Evolutionary conservation across 768 basidiomycete genomes (phyloP).

Genomic region (Termitomyces sp.): DNA sequence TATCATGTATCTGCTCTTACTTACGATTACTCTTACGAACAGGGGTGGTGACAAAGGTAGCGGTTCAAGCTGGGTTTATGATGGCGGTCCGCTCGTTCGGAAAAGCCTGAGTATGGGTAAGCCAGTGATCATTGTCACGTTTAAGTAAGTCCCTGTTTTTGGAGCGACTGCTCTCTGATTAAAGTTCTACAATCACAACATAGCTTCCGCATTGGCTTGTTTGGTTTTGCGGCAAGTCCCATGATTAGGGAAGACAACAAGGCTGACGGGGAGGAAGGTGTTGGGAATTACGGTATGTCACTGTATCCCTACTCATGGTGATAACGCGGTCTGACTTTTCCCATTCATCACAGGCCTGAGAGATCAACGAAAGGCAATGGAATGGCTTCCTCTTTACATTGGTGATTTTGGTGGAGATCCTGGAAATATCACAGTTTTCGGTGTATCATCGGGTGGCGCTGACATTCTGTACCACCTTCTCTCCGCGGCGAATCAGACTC

Average conservation of each 20-base stretch:
- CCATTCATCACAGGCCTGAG: conserved; percentile 42
- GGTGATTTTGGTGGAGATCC: conserved; percentile 67
- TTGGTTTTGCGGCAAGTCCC: conserved; percentile 71
- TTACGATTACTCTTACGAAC: conserved; percentile 6
- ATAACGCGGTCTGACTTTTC: conserved; percentile 5
- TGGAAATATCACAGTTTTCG: conserved; percentile 49
- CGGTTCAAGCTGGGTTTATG: conserved; percentile 76
- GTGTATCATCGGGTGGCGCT: conserved; percentile 48
- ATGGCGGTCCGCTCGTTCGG: conserved; percentile 67
- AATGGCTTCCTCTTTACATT: conserved; percentile 62
- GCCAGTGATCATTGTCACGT: conserved; percentile 67
- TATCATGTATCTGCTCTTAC: background rate
- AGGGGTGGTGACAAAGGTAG: conserved; percentile 73
- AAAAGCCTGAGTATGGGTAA: conserved; percentile 59
- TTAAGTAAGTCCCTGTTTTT: conserved; percentile 54
- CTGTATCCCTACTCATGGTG: background rate
- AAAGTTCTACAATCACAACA: background rate
- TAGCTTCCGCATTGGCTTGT: conserved; percentile 74
- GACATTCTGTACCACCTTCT: conserved; percentile 62
- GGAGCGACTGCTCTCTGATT: background rate
- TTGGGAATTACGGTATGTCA: conserved; percentile 70
- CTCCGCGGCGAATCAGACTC: conserved; percentile 54
- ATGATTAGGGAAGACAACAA: conserved; percentile 67
- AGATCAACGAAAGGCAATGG: conserved; percentile 60
- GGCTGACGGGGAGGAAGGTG: conserved; percentile 60